Base-by-base conservation (phyloP, 1,139 yeast genomes). In the Scheffersomyces stambukii region DNA sequence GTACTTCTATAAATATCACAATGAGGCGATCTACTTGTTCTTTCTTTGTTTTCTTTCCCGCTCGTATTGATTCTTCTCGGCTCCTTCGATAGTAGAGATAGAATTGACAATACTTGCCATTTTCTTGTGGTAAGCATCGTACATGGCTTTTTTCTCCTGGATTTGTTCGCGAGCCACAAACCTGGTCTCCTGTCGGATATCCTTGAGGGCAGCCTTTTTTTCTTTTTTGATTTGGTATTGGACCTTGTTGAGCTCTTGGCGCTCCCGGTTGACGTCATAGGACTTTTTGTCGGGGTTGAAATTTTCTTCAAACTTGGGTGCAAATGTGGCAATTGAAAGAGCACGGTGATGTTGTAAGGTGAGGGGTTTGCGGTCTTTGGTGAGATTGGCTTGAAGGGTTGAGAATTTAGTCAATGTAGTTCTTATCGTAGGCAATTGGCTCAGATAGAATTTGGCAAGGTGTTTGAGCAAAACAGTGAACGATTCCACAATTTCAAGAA, bases 211-310 rank as follows among this genome's bases (percentile, higher is more conserved):
- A 39, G 82, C 75, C 64, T 91, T 91, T 57, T 81, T 77, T 59
- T 91, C 98, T 60, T 89, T 84, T 77, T 91, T 91, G 56, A 86
- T 64, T 61, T 84, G 85, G 16, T 81, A 78, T 62, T 75, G 78
- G 64, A 91, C 74, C 69, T 91, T 91, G 54, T 70, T 70, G 43
- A 85, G 60, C 54, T 91, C 97, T 45, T 81, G 85, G 55, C 94
- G 75, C 37, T 81, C 79, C 42, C 78, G 70, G 53, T 89, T 83
- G 32, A 81, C 74, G 53, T 89, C 96, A 55, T 88, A 84, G 9
- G 95, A 83, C 60, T 84, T 86, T 75, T 81, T 84, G 51, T 86
- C 96, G 36, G 96, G 95, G 61, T 88, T 89, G 73, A 81, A 93
- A 64, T 88, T 86, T 50, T 86, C 97, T 59, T 89, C 97, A 52